Conservation (phyloP, 805 yeast species). For the Cyberlindnera maritima region DNA sequence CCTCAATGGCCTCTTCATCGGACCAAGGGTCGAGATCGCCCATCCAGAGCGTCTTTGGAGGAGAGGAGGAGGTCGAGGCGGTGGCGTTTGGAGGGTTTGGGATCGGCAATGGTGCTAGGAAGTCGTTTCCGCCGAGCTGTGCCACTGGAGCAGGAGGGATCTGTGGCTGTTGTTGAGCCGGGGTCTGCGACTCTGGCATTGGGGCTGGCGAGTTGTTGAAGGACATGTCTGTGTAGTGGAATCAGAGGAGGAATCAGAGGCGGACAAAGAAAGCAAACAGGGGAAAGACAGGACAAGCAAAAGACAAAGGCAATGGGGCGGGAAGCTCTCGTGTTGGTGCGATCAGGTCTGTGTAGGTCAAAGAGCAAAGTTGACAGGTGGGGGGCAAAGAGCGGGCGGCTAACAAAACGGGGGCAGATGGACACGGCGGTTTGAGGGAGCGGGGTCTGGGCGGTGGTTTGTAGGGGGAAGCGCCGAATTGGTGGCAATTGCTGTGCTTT, state of each 20-base stretch:
- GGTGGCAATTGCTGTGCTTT: neutral
- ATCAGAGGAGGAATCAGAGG: neutral
- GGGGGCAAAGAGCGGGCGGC: neutral
- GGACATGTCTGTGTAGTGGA: neutral
- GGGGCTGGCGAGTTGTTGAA: conserved; percentile 5
- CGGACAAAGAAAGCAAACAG: neutral
- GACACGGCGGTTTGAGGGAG: neutral
- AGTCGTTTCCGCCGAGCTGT: conserved; percentile 27
- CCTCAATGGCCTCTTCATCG: conserved; percentile 57
- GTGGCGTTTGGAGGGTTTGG: conserved; percentile 58
- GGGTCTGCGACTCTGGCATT: conserved; percentile 2
- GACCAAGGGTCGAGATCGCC: conserved; percentile 82
- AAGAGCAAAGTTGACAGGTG: neutral
- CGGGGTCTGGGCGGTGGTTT: neutral
- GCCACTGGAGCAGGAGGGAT: conserved; percentile 19
- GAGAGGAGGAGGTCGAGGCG: conserved; percentile 36
- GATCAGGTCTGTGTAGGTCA: no score
- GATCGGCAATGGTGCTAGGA: conserved; percentile 29
- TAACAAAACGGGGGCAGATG: no score
- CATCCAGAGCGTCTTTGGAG: conserved; percentile 83
- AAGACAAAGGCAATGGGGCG: neutral
- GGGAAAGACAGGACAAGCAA: no score
- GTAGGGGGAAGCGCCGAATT: neutral
- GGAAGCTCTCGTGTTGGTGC: no score
- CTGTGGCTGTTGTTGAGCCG: conserved; percentile 2